Evolutionary conservation across 345 rosid species (phyloP).

Genomic region (Syzygium aromaticum): DNA sequence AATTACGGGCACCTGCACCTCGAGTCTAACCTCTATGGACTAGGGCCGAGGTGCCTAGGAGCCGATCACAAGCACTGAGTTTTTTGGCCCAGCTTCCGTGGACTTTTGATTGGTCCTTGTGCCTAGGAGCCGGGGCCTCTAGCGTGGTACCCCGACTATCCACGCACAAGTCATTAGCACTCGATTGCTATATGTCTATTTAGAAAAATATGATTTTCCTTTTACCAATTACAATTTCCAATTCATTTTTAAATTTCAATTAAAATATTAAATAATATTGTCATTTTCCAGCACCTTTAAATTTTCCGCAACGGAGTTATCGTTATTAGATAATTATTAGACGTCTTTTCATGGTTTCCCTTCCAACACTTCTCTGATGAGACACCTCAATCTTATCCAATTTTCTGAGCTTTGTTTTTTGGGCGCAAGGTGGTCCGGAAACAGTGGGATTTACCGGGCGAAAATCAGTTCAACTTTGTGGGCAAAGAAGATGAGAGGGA

Average conservation of each 20-base stretch:
- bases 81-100: too few relatives aligned
- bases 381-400: background rate
- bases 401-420: too few relatives aligned
- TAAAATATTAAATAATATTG: background rate
- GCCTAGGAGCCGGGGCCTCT: fast-evolving
- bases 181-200: background rate
- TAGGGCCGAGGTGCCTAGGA: fast-evolving
- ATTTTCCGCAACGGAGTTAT: too few relatives aligned
- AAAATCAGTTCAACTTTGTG: too few relatives aligned
- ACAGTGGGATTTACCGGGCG: too few relatives aligned
- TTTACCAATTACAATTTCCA: background rate
- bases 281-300: background rate
- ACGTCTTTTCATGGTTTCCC: background rate
- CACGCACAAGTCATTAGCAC: background rate
- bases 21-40: background rate
- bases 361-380: background rate
- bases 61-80: too few relatives aligned
- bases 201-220: background rate
- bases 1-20: background rate
- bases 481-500: too few relatives aligned
- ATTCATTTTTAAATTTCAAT: background rate
- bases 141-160: background rate
- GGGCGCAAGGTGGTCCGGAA: too few relatives aligned
- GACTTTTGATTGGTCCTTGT: too few relatives aligned
- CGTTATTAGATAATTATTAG: background rate